A percentile compares a stretch with the other conserved stretches of the same genome.
These are phyloP conservation scores for Alternaria brassicae DNA, from an alignment of 2,329 filamentous ascomycete genomes.

Conservation along the genomic window DNA sequence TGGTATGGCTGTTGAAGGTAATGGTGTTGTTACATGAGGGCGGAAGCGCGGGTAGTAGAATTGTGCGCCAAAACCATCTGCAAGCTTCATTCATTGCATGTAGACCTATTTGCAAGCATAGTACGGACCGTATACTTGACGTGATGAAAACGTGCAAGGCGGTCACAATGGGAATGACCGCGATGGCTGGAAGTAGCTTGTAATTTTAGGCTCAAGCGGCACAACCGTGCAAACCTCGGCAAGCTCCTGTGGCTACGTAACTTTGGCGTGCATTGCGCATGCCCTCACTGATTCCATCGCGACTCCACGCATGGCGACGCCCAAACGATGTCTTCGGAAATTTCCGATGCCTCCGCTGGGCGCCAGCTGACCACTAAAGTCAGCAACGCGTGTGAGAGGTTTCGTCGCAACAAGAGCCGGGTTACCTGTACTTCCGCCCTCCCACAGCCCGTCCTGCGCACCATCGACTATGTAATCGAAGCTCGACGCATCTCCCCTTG, in stretches of 20 bases:
- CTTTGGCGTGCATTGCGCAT: not conserved
- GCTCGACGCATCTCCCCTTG: slow-evolving; percentile 47
- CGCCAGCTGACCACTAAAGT: slow-evolving; percentile 14
- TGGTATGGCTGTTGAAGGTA: not conserved
- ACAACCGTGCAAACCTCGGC: not conserved
- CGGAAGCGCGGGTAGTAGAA: not conserved
- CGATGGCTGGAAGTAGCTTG: not conserved
- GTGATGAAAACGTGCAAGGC: not conserved
- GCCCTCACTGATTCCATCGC: not conserved
- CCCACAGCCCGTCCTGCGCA: not conserved
- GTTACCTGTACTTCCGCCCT: slow-evolving; percentile 14
- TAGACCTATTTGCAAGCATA: not conserved
- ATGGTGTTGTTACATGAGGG: not conserved
- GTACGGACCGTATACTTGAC: not conserved
- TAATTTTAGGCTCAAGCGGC: not conserved
- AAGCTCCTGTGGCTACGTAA: not conserved
- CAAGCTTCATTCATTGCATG: not conserved
- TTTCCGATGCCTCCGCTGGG: not conserved
- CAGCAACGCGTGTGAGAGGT: slow-evolving; percentile 20
- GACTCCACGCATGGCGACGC: not conserved
- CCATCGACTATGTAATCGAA: slow-evolving; percentile 14
- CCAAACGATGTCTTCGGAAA: not conserved
- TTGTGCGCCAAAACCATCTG: not conserved
- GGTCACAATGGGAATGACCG: not conserved
- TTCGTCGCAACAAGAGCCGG: slow-evolving; percentile 18